Base-by-base conservation (phyloP, 2,329 filamentous ascomycete genomes). In the Furcasterigmium sp. region DNA sequence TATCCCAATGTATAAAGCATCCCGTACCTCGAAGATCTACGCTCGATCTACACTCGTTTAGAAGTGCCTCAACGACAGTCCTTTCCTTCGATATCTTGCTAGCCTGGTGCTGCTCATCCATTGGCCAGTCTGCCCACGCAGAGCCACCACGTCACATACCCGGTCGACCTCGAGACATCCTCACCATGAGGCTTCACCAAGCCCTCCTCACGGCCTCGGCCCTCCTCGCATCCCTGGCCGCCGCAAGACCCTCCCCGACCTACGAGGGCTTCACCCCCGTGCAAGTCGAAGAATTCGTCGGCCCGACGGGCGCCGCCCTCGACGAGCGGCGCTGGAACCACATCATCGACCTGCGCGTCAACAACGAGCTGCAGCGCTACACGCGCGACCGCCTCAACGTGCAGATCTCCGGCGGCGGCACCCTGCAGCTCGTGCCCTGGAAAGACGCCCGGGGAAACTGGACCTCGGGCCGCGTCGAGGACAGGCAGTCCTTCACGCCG, bases 391-490 rank as follows among this genome's bases (percentile, higher is more conserved):
- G 58, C 43, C 49, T 56, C 45, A 75, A 77, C 57, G 59, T 74
- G 15, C 74, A 78, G 53, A 63, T 73, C 37, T 72, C 68, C 8
- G 73, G 73, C 10, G 73, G 70, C 32, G 50, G 60, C n/a, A 76
- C 73, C 0, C 57, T 78, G 11, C 73, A 77, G 56, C 61, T 78
- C 42, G 65, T 76, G 1, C 74, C 74, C 11, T 67, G 64, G 53
- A 57, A 58, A 42, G 58, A 65, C 32, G 41, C 55, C 39, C 52
- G 56, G 10, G 62, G 65, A 5, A 50, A 60, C 14, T 76, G 73
- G 73, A 75, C 72, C 0, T 75, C 72, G 7, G 72, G 67, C 11
- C 68, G 73, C 19, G 56, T 76, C 52, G 73, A 76, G 59, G 67
- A 64, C 47, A 66, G 59, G 46, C 67, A 68, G 52, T 59, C 65